Conservation (phyloP, 257 asterid species). For the Anisodus tanguticus region DNA sequence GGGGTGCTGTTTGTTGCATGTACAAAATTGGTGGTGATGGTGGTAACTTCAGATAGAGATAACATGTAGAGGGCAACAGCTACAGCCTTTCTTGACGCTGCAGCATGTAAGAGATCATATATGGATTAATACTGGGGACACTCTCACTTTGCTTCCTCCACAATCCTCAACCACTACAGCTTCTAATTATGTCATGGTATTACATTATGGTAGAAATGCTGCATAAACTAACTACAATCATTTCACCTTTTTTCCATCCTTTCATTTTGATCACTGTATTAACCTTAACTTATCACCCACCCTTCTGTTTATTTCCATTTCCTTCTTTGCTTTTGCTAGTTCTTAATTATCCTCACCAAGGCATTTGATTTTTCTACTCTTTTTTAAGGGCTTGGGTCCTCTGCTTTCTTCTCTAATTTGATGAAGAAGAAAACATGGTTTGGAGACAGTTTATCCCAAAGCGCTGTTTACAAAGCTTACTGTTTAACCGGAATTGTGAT, state of each 20-base stretch:
- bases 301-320: neutral
- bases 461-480: neutral
- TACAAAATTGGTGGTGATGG: too few relatives aligned
- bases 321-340: neutral
- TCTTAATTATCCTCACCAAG: neutral
- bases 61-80: constrained; percentile 24
- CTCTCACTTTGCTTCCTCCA: neutral
- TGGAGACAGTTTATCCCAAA: neutral
- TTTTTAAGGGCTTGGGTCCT: neutral
- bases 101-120: neutral
- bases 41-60: constrained; percentile 7
- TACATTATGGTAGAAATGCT: neutral
- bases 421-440: neutral
- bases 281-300: neutral
- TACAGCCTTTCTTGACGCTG: constrained; percentile 1
- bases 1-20: too few relatives aligned
- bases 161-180: neutral
- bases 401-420: neutral
- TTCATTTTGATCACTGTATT: neutral
- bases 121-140: neutral
- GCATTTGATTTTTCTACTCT: neutral
- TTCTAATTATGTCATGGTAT: neutral
- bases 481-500: neutral
- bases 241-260: neutral
- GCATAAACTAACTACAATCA: neutral